Evolutionary conservation across 164 flowering plant genomes (phyloP), one percentile per base, ranked within the genome.

Genomic region (Cinnamomum micranthum): DNA sequence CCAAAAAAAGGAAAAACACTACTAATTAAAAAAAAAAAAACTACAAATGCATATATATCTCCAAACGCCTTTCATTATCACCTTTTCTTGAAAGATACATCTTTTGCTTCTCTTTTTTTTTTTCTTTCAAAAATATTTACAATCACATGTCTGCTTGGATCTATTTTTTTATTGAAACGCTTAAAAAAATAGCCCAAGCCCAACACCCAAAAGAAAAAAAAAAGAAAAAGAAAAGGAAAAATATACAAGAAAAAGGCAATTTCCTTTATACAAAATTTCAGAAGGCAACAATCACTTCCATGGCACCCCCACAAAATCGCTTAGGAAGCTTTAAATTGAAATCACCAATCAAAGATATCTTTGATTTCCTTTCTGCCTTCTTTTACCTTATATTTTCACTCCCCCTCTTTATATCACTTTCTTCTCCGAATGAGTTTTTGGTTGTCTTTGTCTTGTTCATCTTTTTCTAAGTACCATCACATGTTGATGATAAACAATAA

Each of bases 211-310:
- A 64, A 23, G 15, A 9, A 41, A 23, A 2, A 25, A 64, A 28
- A 65, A 11, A 2, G 0, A 65, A 67, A 31, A 31, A 6, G 2
- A 5, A 31, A 64, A 23, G 23, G 13, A 22, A 7, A 64, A 64
- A 14, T 10, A 17, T 24, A 67, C 15, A 31, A 31, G 31, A 15
- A 67, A 27, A 28, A 33, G 20, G 47, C 41, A 6, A 67, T 67
- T 67, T 10, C 69, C 69, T 19, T 67, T 15, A 33, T 55, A 28
- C 69, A 28, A 67, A 67, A 67, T 67, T 31, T 28, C 69, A 67
- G 9, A 64, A 23, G 31, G 22, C 14, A 24, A 12, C 33, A 64
- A 23, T 11, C 17, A 60, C 64, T 60, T 60, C 64, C 64, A 60
- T 23, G 67, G 27, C 67, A 64, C 33, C 24, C 12, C 17, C 17